Evolutionary conservation across 768 basidiomycete genomes (phyloP), one percentile per base, ranked within the genome.

Genomic region (Crassisporium funariophilum): DNA sequence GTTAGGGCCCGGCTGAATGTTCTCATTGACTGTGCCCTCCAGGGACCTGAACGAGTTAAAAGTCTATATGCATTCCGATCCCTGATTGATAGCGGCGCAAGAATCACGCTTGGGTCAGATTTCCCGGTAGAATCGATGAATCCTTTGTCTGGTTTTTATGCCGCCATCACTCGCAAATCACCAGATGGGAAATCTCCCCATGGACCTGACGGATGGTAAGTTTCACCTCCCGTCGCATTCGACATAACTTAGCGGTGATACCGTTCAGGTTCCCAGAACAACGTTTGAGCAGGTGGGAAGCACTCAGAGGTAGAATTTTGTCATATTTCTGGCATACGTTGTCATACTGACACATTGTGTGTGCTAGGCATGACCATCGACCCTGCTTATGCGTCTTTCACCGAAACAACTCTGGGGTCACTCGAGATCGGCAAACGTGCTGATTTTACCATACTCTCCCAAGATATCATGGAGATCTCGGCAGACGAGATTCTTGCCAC

Each of bases 231-330:
- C n/a, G n/a, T n/a, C n/a, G n/a, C n/a, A n/a, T n/a, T n/a, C n/a
- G n/a, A n/a, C n/a, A n/a, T n/a, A n/a, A n/a, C n/a, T n/a, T n/a
- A n/a, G n/a, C n/a, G n/a, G n/a, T n/a, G n/a, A n/a, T n/a, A n/a
- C n/a, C n/a, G n/a, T n/a, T n/a, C n/a, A 91, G 91, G 90, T 94
- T 89, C 67, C 86, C 91, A 1, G 81, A 87, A 41, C 81, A 97
- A 64, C 75, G 81, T 35, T 66, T 97, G 49, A 84, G 83, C 16
- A 78, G 92, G 6, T 66, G 73, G 49, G 88, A 95, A 65, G 87
- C 93, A 5, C 69, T 95, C 16, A 75, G 78, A 75, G 88, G 86
- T 81, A 52, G 13, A 5, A 17, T 11, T 22, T 34, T 19, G 20
- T 31, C 20, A 15, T 24, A 36, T 31, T 46, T 9, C 0, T 34